Evolutionary conservation across 371 early-diverging fungal genomes (phyloP).

Genomic region (Haplosporangium sp.): DNA sequence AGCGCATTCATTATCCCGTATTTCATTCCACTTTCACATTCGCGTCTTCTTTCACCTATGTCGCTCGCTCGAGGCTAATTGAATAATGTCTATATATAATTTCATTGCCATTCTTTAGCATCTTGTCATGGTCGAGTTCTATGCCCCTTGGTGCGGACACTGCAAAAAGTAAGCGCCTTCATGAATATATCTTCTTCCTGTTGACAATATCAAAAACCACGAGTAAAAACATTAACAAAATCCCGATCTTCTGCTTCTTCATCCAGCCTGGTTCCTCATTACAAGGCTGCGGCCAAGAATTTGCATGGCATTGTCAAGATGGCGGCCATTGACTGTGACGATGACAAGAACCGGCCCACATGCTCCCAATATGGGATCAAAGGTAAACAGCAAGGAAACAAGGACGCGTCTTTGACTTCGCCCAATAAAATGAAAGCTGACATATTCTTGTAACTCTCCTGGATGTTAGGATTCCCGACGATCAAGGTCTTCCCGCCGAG

Average conservation of each 20-base stretch:
- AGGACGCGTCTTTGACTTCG: background rate
- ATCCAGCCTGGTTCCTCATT: constrained; percentile 80
- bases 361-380: constrained; percentile 84
- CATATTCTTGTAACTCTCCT: background rate
- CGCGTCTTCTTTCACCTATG: background rate
- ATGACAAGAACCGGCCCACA: constrained; percentile 75
- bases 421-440: background rate
- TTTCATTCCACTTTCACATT: background rate
- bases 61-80: background rate
- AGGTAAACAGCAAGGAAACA: constrained; percentile 51
- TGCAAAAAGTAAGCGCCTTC: constrained; percentile 74
- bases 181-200: too few relatives aligned
- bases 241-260: background rate
- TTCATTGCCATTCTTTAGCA: constrained; percentile 58
- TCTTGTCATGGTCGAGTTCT: constrained; percentile 87
- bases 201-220: too few relatives aligned
- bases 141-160: constrained; percentile 96
- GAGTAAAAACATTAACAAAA: background rate
- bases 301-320: constrained; percentile 84
- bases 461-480: constrained; percentile 88
- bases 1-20: background rate
- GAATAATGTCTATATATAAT: constrained; percentile 3
- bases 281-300: constrained; percentile 87
- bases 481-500: constrained; percentile 84
- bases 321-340: constrained; percentile 92